A percentile compares a stretch with the other conserved stretches of the same genome.
phyloP scores from a whole-genome alignment of 176 grass and related monocot species.

The Microstegium vimineum region DNA sequence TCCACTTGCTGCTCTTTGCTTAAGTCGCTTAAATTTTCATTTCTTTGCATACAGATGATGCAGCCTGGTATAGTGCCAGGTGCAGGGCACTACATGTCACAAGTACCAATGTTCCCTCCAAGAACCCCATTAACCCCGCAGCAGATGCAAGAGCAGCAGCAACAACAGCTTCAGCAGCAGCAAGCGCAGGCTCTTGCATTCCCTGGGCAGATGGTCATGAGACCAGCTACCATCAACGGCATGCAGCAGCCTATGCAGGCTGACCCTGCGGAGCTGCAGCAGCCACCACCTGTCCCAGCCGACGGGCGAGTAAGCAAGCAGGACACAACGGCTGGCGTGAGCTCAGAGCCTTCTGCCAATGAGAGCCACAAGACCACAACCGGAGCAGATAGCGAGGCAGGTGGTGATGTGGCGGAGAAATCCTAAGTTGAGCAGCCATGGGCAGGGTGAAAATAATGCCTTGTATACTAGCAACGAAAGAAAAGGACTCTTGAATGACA shows the following conservation, averaged over 20 bases:
- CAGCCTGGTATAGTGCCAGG: conserved; percentile 52
- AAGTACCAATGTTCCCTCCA: conserved; percentile 70
- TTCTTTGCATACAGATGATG: conserved; percentile 49
- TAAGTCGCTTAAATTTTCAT: not conserved
- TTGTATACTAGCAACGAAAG: conserved; percentile 45
- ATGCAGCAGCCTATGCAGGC: conserved; percentile 62
- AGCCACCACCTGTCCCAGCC: not conserved
- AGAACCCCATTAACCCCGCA: conserved; percentile 73
- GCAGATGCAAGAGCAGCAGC: conserved; percentile 76
- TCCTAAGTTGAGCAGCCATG: conserved; percentile 16
- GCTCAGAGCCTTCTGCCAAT: conserved; percentile 36
- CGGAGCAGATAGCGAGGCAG: conserved; percentile 36
- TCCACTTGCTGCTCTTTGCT: not conserved
- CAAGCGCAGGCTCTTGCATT: conserved; percentile 62
- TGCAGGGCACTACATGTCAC: conserved; percentile 66
- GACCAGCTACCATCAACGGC: conserved; percentile 59
- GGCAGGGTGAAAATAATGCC: conserved; percentile 33
- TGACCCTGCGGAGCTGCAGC: conserved; percentile 46
- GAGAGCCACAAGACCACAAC: conserved; percentile 52
- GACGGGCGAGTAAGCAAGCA: conserved; percentile 51
- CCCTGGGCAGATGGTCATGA: conserved; percentile 65
- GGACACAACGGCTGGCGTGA: conserved; percentile 27
- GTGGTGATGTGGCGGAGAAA: conserved; percentile 36
- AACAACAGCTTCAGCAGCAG: conserved; percentile 63
- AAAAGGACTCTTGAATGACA: conserved; percentile 26